phyloP scores from a whole-genome alignment of 805 yeast genomes.

The Yamadazyma tumulicola region DNA sequence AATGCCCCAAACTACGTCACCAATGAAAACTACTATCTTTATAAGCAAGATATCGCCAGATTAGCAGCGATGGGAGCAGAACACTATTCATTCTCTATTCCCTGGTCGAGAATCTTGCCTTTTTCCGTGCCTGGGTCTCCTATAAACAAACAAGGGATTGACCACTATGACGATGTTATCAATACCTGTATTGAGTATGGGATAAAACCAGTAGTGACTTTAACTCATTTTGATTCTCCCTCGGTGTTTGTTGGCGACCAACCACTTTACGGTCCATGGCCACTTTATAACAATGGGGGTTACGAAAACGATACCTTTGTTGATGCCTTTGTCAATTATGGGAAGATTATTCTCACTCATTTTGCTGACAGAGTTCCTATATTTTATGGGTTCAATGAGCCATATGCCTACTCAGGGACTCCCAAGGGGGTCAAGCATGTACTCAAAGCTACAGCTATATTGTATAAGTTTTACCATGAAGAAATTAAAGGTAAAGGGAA shows the following conservation, averaged over 20 bases:
- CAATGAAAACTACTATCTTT: constrained; percentile 28
- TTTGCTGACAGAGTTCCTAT: constrained; percentile 26
- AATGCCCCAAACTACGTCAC: constrained; percentile 23
- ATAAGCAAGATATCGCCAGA: constrained; percentile 29
- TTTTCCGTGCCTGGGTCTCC: constrained; percentile 25
- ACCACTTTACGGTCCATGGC: too few relatives aligned
- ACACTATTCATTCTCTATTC: constrained; percentile 28
- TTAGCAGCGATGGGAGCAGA: constrained; percentile 29
- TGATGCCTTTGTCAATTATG: constrained; percentile 29
- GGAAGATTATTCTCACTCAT: constrained; percentile 25
- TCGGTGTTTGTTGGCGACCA: constrained; percentile 2
- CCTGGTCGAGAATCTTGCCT: constrained; percentile 35
- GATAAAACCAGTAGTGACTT: constrained; percentile 25
- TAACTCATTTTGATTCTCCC: constrained; percentile 34
- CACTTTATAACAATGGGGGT: constrained; percentile 16
- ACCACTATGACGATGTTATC: constrained; percentile 20
- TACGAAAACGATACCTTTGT: constrained; percentile 22
- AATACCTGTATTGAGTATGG: constrained; percentile 19
- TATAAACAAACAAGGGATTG: constrained; percentile 25
- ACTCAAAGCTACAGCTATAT: constrained; percentile 21
- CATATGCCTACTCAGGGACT: constrained; percentile 18
- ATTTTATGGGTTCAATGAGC: constrained; percentile 32
- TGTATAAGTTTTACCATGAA: constrained; percentile 20
- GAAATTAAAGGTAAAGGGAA: constrained; percentile 21
- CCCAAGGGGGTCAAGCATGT: constrained; percentile 20